These are phyloP conservation scores for Populus hybrid DNA, from an alignment of 441 rosid species.

Conservation along the genomic window DNA sequence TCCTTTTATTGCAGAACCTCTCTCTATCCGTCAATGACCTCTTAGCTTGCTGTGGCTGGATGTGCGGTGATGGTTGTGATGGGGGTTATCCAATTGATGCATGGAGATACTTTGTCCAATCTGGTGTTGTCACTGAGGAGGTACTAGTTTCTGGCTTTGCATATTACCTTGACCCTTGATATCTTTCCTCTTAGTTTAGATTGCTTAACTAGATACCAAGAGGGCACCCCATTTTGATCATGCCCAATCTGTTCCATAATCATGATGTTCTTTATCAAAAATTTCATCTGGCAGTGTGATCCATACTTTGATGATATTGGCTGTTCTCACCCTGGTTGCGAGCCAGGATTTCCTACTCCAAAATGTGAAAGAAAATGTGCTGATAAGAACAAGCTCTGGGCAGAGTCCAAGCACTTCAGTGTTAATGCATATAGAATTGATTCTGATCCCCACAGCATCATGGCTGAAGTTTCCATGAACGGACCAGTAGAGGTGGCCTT, in stretches of 20 bases:
- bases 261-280: slow-evolving; percentile 1
- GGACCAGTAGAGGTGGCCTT: slow-evolving; percentile 95
- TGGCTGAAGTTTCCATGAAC: slow-evolving; percentile 76
- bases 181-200: neutral
- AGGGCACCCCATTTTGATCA: neutral
- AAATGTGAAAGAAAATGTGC: slow-evolving; percentile 76
- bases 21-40: slow-evolving; percentile 91
- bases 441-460: slow-evolving; percentile 60
- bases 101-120: slow-evolving; percentile 71
- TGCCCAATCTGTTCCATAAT: neutral
- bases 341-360: slow-evolving; percentile 88
- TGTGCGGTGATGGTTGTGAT: slow-evolving; percentile 85
- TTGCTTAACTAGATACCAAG: neutral
- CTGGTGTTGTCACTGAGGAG: slow-evolving; percentile 93
- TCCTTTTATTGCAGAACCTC: slow-evolving; percentile 56
- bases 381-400: slow-evolving; percentile 68
- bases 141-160: slow-evolving; percentile 29
- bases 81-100: slow-evolving; percentile 83
- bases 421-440: slow-evolving; percentile 62
- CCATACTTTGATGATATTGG: slow-evolving; percentile 85
- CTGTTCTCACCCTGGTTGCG: slow-evolving; percentile 96
- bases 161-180: neutral
- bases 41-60: slow-evolving; percentile 88
- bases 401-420: slow-evolving; percentile 69
- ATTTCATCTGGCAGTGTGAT: slow-evolving; percentile 54